Evolutionary conservation across 306 rosid species (phyloP), one percentile per base, ranked within the genome.

Genomic region (Quillaja saponaria): DNA sequence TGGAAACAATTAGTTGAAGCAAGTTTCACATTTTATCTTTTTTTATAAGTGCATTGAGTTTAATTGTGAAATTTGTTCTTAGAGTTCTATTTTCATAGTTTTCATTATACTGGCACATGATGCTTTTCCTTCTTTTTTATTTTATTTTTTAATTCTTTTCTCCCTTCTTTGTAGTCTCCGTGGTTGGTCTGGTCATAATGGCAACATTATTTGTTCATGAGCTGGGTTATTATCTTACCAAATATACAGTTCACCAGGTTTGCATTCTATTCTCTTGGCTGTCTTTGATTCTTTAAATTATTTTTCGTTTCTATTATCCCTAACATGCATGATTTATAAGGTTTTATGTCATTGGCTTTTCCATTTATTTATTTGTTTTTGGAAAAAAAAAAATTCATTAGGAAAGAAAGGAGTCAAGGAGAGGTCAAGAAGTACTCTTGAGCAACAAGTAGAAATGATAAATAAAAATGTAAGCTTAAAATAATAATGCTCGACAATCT

Each of bases 181-280:
- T 86, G 9, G 58, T 91, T 49, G 98, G 98, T 57, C 58, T 91
- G 4, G 59, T 69, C 49, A 84, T 91, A 80, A 91, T 91, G 92
- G 92, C 73, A 20, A 81, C 90, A 28, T 82, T 88, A 55, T 91
- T 91, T 61, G 8, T 88, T 68, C 98, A 91, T 60, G 98, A 91
- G 80, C 85, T 91, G 56, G 81, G 92, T 72, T 91, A 91, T 73
- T 91, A 91, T 78, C 86, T 91, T 35, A 46, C 96, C 25, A 84
- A 90, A 25, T 75, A 82, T 76, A 88, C 96, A 10, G 87, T 88
- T 13, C 98, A 91, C 63, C 83, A 88, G 98, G 98, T 91, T 76
- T 13, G 61, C 13, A 16, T 20, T 68, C 57, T 78, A 21, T 21
- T 13, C 37, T 40, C 46, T 73, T 55, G 16, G 5, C 51, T 40